phyloP scores from a whole-genome alignment of 805 yeast species.

The Candida lessepsii region DNA sequence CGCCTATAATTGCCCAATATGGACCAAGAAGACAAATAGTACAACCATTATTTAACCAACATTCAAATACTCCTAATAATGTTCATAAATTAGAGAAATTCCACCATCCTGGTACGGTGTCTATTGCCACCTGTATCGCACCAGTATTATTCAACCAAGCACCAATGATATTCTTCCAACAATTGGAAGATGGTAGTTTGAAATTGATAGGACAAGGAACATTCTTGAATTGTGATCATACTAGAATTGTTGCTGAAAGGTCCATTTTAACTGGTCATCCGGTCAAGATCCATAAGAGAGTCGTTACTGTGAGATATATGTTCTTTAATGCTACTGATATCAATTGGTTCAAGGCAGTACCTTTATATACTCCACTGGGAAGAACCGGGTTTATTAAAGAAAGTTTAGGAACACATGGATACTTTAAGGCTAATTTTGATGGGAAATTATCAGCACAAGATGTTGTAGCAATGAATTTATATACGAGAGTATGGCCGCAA shows the following conservation, averaged over 20 bases:
- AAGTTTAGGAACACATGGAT: constrained; percentile 96
- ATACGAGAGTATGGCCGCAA: constrained; percentile 91
- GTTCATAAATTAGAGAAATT: constrained; percentile 86
- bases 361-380: constrained; percentile 89
- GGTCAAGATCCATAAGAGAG: constrained; percentile 87
- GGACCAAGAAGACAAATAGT: constrained; percentile 88
- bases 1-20: constrained; percentile 78
- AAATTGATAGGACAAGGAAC: constrained; percentile 88
- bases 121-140: constrained; percentile 82
- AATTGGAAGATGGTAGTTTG: constrained; percentile 47
- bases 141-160: constrained; percentile 83
- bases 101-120: constrained; percentile 66
- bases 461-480: constrained; percentile 88
- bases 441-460: constrained; percentile 90
- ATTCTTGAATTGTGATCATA: constrained; percentile 80
- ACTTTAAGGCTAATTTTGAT: constrained; percentile 93
- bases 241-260: constrained; percentile 83
- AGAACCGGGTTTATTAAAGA: constrained; percentile 94
- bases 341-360: constrained; percentile 84
- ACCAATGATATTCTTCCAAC: constrained; percentile 81
- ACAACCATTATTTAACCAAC: constrained; percentile 79
- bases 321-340: constrained; percentile 91
- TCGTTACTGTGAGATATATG: constrained; percentile 95
- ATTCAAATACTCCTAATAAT: constrained; percentile 73
- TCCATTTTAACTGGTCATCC: constrained; percentile 91